phyloP scores from a whole-genome alignment of 2,329 filamentous ascomycete species.

The Pseudogymnoascus sp. region DNA sequence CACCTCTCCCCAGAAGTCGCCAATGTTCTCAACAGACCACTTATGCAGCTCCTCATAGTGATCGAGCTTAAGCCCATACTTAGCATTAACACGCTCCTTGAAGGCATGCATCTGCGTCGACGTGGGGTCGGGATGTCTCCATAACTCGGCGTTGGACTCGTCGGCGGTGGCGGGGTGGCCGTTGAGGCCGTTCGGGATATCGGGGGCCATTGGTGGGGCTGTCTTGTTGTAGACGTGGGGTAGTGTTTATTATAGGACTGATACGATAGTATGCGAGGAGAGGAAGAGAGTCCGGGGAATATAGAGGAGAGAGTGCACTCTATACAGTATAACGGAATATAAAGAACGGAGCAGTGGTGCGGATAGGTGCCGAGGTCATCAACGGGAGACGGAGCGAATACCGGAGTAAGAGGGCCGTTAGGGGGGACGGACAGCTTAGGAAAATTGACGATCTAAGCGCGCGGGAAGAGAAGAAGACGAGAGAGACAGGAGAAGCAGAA shows the following conservation, averaged over 20 bases:
- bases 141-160: conserved; percentile 42
- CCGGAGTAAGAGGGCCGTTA: neutral
- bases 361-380: neutral
- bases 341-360: neutral
- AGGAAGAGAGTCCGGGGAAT: neutral
- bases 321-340: neutral
- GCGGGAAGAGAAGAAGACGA: neutral
- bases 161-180: neutral
- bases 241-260: neutral
- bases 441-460: neutral
- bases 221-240: neutral
- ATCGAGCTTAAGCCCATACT: conserved; percentile 51
- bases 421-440: neutral
- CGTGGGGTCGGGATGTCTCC: conserved; percentile 59
- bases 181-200: neutral
- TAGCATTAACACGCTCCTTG: conserved; percentile 58
- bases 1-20: conserved; percentile 73
- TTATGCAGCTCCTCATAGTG: conserved; percentile 68
- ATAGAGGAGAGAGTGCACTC: neutral
- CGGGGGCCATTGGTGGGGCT: neutral
- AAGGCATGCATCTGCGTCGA: conserved; percentile 66
- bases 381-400: neutral
- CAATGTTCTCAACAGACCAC: conserved; percentile 74
- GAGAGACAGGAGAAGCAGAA: neutral
- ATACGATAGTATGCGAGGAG: neutral